Percentiles rank a stretch among this genome's conserved stretches.
These are phyloP conservation scores for Centrapalus pauciflorus DNA, from an alignment of 129 eudicot genomes.

Conservation along the genomic window DNA sequence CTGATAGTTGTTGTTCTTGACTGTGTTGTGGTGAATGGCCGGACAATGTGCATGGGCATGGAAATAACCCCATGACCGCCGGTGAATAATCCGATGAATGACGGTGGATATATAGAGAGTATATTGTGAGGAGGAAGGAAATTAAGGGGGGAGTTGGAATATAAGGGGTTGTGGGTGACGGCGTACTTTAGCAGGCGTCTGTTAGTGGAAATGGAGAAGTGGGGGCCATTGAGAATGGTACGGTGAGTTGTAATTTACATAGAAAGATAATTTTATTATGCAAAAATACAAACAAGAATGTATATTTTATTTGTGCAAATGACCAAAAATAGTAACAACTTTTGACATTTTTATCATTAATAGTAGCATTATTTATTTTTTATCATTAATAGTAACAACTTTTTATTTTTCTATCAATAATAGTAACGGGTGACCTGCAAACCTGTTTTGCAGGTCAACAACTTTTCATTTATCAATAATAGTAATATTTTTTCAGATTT, in stretches of 20 bases:
- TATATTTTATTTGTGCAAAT: too few relatives aligned
- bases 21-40: not conserved
- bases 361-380: too few relatives aligned
- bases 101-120: not conserved
- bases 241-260: conserved; percentile 20
- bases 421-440: too few relatives aligned
- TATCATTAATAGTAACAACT: too few relatives aligned
- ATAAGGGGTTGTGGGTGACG: conserved; percentile 7
- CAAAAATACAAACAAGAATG: too few relatives aligned
- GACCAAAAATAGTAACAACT: too few relatives aligned
- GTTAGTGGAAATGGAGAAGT: conserved; percentile 15
- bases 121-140: not conserved
- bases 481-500: too few relatives aligned
- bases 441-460: too few relatives aligned
- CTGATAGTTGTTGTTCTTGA: conserved; percentile 3
- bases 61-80: conserved; percentile 32
- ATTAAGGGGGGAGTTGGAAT: conserved; percentile 9
- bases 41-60: conserved; percentile 31
- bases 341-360: too few relatives aligned
- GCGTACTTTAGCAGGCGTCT: conserved; percentile 23
- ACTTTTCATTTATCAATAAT: too few relatives aligned
- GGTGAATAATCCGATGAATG: conserved; percentile 12
- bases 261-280: too few relatives aligned
- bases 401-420: too few relatives aligned
- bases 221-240: conserved; percentile 18